These are phyloP conservation scores for Phytophthora niederhauseri DNA, from an alignment of 352 stramenopile species.

Conservation along the genomic window DNA sequence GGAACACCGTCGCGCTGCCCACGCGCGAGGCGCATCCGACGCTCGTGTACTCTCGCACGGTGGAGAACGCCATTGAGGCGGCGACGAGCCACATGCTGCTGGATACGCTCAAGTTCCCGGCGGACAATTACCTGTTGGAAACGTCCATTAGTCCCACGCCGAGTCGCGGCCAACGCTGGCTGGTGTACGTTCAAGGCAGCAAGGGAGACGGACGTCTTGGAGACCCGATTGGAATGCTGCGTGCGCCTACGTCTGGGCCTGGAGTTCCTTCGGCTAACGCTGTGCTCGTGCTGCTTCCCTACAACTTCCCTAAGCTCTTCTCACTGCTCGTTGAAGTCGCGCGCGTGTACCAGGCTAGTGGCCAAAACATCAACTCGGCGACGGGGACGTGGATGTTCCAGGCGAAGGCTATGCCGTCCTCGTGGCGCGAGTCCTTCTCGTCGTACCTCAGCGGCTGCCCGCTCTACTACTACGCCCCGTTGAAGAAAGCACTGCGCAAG, in stretches of 20 bases:
- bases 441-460: conserved; percentile 77
- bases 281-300: conserved; percentile 86
- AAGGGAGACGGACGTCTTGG: conserved; percentile 82
- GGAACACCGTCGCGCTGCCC: conserved; percentile 76
- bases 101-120: conserved; percentile 89
- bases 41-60: conserved; percentile 68
- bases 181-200: conserved; percentile 84
- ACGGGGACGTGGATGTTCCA: conserved; percentile 86
- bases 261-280: conserved; percentile 44
- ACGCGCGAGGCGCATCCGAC: conserved; percentile 80
- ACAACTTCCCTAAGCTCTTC: conserved; percentile 89
- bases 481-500: conserved; percentile 86
- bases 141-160: conserved; percentile 58
- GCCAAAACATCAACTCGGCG: conserved; percentile 72
- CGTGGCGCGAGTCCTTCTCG: conserved; percentile 84
- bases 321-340: conserved; percentile 82
- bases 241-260: conserved; percentile 32
- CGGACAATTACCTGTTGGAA: conserved; percentile 80
- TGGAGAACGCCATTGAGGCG: conserved; percentile 81
- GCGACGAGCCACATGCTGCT: conserved; percentile 89
- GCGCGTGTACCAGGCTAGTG: conserved; percentile 80
- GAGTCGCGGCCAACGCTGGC: conserved; percentile 77
- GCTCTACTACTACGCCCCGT: conserved; percentile 81
- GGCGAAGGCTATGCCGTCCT: conserved; percentile 86
- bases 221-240: conserved; percentile 85